Evolutionary conservation across 169 alveolate genomes (phyloP).

Genomic region (Plasmodium blacklocki): DNA sequence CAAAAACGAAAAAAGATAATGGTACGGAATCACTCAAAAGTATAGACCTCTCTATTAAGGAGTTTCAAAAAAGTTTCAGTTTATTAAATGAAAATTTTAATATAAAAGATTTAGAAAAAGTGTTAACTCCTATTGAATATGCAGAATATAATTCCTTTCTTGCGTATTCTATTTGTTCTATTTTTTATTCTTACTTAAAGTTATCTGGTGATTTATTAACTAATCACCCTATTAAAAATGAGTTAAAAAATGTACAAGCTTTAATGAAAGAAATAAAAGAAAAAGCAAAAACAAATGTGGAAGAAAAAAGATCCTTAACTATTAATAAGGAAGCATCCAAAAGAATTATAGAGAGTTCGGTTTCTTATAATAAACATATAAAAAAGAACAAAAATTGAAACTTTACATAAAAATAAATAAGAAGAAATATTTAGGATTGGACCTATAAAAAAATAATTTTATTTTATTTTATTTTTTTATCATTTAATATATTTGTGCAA

Average conservation of each 20-base stretch:
- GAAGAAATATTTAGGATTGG: not conserved
- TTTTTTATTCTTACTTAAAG: constrained; percentile 75
- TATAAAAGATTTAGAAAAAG: constrained; percentile 59
- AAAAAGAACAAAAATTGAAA: constrained; percentile 53
- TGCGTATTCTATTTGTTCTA: constrained; percentile 73
- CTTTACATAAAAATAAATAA: not conserved
- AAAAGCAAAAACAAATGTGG: constrained; percentile 17
- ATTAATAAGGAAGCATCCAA: constrained; percentile 75
- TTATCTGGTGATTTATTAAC: constrained; percentile 57
- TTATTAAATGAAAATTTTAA: constrained; percentile 35
- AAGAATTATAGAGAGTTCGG: constrained; percentile 64
- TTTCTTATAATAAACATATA: constrained; percentile 74
- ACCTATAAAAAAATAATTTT: no score
- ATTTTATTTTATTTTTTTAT: no score
- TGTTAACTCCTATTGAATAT: constrained; percentile 61
- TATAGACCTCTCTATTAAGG: constrained; percentile 38
- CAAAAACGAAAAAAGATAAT: constrained; percentile 31
- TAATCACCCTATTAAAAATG: constrained; percentile 69
- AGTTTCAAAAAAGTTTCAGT: constrained; percentile 57
- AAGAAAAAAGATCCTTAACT: constrained; percentile 50
- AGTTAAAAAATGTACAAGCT: constrained; percentile 56
- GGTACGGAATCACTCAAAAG: constrained; percentile 29
- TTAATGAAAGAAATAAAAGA: constrained; percentile 76
- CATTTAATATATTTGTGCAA: no score
- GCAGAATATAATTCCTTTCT: constrained; percentile 73